Evolutionary conservation across 495 filamentous ascomycete genomes (phyloP).

Genomic region (Glarea lozoyensis): DNA sequence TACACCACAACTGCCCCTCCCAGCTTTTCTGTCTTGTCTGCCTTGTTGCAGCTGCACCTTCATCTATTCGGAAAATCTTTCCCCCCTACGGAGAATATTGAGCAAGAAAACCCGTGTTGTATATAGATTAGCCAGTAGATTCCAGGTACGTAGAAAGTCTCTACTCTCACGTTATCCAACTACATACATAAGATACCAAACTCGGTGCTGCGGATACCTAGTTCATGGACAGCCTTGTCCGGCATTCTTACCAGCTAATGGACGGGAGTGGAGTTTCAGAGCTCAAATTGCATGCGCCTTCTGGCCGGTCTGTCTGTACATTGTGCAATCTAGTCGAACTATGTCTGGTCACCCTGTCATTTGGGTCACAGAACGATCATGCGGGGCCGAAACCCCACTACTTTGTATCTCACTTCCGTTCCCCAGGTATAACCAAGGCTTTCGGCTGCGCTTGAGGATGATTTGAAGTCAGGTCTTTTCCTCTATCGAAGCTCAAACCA

Average conservation of each 20-base stretch:
- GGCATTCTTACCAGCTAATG: slow-evolving; percentile 10
- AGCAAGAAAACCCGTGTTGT: background rate
- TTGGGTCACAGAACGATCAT: slow-evolving; percentile 6
- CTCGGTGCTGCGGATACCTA: slow-evolving; percentile 17
- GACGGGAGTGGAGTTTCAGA: slow-evolving; percentile 1
- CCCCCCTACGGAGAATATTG: slow-evolving; percentile 1
- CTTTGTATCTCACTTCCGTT: slow-evolving; percentile 1
- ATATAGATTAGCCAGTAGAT: slow-evolving; percentile 4
- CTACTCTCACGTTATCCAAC: slow-evolving; percentile 1
- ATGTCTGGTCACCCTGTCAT: background rate
- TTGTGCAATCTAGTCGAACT: slow-evolving; percentile 3
- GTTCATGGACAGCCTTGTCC: slow-evolving; percentile 4
- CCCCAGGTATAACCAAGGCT: slow-evolving; percentile 20
- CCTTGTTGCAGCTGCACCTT: background rate
- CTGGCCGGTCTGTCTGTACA: slow-evolving; percentile 17
- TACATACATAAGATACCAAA: slow-evolving; percentile 1
- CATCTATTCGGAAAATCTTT: background rate
- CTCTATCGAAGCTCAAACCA: slow-evolving; percentile 1
- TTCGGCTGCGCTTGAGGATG: background rate
- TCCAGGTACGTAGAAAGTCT: slow-evolving; percentile 8
- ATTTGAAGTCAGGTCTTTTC: background rate
- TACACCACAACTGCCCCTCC: background rate
- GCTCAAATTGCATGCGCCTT: slow-evolving; percentile 14
- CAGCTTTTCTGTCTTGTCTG: background rate
- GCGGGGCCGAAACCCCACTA: slow-evolving; percentile 15